Base-by-base conservation (phyloP, 257 asterid genomes). In the Mitragyna speciosa region DNA sequence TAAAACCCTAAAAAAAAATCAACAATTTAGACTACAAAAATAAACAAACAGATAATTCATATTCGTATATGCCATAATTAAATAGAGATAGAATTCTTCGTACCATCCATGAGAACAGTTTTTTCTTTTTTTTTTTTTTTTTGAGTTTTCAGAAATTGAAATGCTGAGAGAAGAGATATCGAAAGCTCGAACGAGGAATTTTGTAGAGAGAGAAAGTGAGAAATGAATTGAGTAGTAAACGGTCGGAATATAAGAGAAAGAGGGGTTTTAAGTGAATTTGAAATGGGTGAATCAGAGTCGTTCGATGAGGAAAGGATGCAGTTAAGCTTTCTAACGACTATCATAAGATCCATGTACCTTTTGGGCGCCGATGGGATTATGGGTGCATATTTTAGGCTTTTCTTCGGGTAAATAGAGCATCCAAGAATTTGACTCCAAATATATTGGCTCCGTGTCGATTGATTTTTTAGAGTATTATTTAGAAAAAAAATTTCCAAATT, bases 21-120 rank as follows among this genome's bases (percentile, higher is more conserved):
- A 68, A 47, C 2, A 72, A 3, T 33, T 51, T 6, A 76, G 7
- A 30, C 20, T 12, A 26, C 11, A 4, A 5, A 51, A 15, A 61
- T 26, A 39, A 0, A 36, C 12, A 39, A 24, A 75, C 64, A 28
- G 36, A 49, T 28, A 51, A 26, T 48, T 24, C 4, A 56, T 54
- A 36, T 26, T 74, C 72, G 8, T 4, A 73, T 15, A 73, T 24
- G 48, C 19, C 76, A 49, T 12, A 49, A 26, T 22, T 2, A 8
- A 45, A 45, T 45, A 6, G 49, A 45, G 49, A 45, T 45, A 45
- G 11, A 45, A 45, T 45, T 45, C 6, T 45, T 45, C 11, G 11
- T 91, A 91, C 97, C 97, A n/a, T 90, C 93, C 97, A 93, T 91
- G 79, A 56, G 30, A 48, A 43, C 73, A 31, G 41, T 36, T 36